Conservation (phyloP, 2,329 filamentous ascomycete species). For the Waltergamsia citrina region DNA sequence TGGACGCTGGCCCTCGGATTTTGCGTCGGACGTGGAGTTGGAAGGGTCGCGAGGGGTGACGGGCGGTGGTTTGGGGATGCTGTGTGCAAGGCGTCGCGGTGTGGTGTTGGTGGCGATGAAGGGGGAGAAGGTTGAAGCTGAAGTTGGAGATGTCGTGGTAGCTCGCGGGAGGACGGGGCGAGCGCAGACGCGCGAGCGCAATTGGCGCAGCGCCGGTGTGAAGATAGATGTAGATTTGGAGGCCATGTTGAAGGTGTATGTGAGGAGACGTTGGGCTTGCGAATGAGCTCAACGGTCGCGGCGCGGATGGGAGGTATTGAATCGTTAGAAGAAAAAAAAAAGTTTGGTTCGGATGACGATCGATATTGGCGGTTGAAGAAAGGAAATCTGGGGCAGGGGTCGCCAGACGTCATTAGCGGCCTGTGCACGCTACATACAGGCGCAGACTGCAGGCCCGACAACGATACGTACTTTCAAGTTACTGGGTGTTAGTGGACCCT, state of each 20-base stretch:
- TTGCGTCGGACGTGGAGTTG: background rate
- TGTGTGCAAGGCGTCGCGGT: conserved; percentile 19
- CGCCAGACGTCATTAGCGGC: too few species aligned
- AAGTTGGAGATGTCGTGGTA: background rate
- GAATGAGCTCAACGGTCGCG: background rate
- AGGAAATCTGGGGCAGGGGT: too few species aligned
- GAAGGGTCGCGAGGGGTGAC: conserved; percentile 5
- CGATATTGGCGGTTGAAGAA: too few species aligned
- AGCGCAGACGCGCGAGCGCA: conserved; percentile 2
- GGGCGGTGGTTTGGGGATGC: conserved; percentile 23
- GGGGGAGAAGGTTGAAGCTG: conserved; percentile 6
- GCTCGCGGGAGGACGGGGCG: conserved; percentile 3
- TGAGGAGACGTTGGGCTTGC: conserved; percentile 7
- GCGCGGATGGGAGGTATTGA: background rate
- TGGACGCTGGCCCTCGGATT: conserved; percentile 4
- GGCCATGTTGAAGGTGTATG: conserved; percentile 14
- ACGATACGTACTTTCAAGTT: too few species aligned
- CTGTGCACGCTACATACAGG: too few species aligned
- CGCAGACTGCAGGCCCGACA: too few species aligned
- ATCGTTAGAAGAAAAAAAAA: conserved; percentile 7
- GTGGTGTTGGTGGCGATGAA: conserved; percentile 9
- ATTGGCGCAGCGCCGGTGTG: conserved; percentile 8
- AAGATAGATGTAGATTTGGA: conserved; percentile 12
- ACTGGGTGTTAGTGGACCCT: too few species aligned
- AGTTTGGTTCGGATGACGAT: too few species aligned